phyloP scores from a whole-genome alignment of 192 early-diverging fungal species.

The Mortierella hygrophila region DNA sequence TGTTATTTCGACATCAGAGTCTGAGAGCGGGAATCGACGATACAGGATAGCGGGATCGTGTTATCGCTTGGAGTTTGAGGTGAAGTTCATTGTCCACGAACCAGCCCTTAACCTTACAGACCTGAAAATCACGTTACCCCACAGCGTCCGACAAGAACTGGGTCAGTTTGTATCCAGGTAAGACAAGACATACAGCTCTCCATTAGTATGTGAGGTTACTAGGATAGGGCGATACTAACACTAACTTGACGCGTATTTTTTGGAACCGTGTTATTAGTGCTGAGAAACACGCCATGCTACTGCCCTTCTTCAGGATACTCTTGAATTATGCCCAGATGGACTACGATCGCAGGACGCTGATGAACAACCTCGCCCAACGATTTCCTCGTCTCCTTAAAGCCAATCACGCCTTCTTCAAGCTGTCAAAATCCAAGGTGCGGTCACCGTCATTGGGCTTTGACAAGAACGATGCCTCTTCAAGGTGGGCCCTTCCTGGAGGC shows the following conservation, averaged over 20 bases:
- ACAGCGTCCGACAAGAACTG: slow-evolving; percentile 17
- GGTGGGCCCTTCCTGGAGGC: slow-evolving; percentile 11
- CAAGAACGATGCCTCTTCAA: not conserved
- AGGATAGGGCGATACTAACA: not conserved
- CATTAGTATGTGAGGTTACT: not conserved
- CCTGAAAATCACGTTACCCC: slow-evolving; percentile 16
- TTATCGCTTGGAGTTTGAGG: slow-evolving; percentile 27
- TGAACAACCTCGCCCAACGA: slow-evolving; percentile 26
- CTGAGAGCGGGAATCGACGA: not conserved
- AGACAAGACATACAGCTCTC: not conserved
- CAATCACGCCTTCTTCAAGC: slow-evolving; percentile 14
- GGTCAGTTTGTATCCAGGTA: slow-evolving; percentile 19
- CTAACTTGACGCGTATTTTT: not conserved
- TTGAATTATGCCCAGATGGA: slow-evolving; percentile 47
- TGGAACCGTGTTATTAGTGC: not conserved
- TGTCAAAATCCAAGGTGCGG: not conserved
- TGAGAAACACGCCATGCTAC: slow-evolving; percentile 14
- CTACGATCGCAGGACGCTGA: slow-evolving; percentile 28
- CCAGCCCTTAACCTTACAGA: slow-evolving; percentile 23
- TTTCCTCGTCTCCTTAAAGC: slow-evolving; percentile 43
- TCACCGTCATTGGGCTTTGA: not conserved
- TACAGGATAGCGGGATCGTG: slow-evolving; percentile 31
- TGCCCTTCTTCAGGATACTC: slow-evolving; percentile 36
- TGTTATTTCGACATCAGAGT: slow-evolving; percentile 11
- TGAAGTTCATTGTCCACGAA: slow-evolving; percentile 40